Conservation (phyloP, 2,329 filamentous ascomycete genomes). For the Hymenoscyphus repandus region DNA sequence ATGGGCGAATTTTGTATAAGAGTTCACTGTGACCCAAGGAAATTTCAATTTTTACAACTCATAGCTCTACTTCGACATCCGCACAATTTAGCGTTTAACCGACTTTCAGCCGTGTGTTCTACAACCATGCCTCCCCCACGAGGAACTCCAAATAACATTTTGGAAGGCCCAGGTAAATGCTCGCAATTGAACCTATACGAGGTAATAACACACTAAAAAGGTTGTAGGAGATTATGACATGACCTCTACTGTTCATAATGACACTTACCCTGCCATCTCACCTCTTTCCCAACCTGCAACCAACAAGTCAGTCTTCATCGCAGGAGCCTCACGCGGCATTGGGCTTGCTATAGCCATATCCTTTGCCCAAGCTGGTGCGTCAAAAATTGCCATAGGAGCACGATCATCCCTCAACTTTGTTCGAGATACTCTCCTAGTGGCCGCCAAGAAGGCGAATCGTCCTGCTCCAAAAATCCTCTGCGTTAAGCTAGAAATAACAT, state of each 20-base stretch:
- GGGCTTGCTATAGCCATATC: conserved; percentile 49
- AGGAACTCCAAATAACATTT: no score
- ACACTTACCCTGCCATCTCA: conserved; percentile 50
- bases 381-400: conserved; percentile 47
- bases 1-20: no score
- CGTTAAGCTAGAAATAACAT: conserved; percentile 37
- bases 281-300: conserved; percentile 33
- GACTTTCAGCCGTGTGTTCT: not conserved
- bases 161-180: conserved; percentile 1
- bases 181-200: not conserved
- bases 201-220: not conserved
- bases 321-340: conserved; percentile 50
- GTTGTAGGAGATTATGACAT: conserved; percentile 18
- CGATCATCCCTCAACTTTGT: conserved; percentile 38
- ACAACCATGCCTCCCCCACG: not conserved
- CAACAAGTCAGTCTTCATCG: conserved; percentile 43
- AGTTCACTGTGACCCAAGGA: no score
- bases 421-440: conserved; percentile 33
- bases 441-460: conserved; percentile 30
- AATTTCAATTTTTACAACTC: no score
- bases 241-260: conserved; percentile 29
- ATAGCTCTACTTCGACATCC: no score
- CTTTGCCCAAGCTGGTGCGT: conserved; percentile 49
- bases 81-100: not conserved
- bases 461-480: conserved; percentile 37